Conservation (phyloP, 805 yeast species). For the Ogataea allantospora region DNA sequence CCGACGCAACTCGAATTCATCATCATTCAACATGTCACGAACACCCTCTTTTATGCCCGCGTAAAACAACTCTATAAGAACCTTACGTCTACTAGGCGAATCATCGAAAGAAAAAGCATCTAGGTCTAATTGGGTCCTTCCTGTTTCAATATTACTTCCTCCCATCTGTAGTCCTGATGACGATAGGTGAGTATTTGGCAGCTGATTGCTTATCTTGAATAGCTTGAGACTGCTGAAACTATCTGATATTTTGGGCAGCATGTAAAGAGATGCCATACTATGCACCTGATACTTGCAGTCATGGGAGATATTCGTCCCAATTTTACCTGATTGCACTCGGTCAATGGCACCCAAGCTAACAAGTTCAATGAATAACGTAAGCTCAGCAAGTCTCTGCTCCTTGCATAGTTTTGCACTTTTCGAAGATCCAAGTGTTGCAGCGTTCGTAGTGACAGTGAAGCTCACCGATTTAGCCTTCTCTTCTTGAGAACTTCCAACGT, state of each 20-base stretch:
- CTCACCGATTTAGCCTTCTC: conserved; percentile 21
- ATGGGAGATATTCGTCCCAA: neutral
- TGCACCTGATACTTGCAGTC: conserved; percentile 41
- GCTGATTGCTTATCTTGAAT: conserved; percentile 35
- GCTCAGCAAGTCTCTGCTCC: conserved; percentile 37
- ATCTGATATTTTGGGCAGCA: conserved; percentile 55
- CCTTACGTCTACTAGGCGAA: conserved; percentile 49
- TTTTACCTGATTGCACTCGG: neutral
- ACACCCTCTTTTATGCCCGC: conserved; percentile 51
- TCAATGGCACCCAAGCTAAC: conserved; percentile 21
- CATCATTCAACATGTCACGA: conserved; percentile 55
- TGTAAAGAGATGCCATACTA: conserved; percentile 44
- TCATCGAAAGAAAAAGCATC: conserved; percentile 60
- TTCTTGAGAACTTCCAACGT: conserved; percentile 34
- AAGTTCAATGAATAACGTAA: conserved; percentile 36
- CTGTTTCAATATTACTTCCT: conserved; percentile 1
- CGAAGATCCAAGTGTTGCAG: conserved; percentile 17
- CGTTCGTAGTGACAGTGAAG: conserved; percentile 26
- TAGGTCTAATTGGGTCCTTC: too few species aligned
- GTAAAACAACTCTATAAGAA: conserved; percentile 52
- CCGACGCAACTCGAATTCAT: conserved; percentile 22
- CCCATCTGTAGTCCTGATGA: neutral
- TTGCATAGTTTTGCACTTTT: conserved; percentile 34
- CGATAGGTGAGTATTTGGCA: neutral
- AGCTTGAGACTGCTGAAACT: conserved; percentile 66